Base-by-base conservation (phyloP, 2,329 filamentous ascomycete species). In the Colletotrichum sp. region DNA sequence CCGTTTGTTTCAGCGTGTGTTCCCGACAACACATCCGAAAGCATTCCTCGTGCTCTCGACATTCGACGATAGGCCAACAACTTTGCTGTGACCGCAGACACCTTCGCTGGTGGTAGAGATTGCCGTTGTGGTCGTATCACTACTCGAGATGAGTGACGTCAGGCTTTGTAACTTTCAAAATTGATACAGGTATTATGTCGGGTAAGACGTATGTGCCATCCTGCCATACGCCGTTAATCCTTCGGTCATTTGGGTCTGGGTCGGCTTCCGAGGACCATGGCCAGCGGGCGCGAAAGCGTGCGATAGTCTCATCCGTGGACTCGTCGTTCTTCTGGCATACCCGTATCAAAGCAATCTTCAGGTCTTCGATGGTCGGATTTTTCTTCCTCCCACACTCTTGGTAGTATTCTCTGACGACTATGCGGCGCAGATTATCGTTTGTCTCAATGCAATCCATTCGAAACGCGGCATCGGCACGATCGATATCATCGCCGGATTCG, bases 301-400 rank as follows among this genome's bases (percentile, higher is more conserved):
- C 32, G 5, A 32, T 32, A 32, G 32, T 32, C 32, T 32, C 32
- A 32, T 32, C 32, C 32, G 32, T 34, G 32, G 12, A 34, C 32
- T n/a, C 9, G 39, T 6, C 2, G 5, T n/a, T 7, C 44, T 22
- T 22, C 44, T 48, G 18, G 18, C 5, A 3, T 3, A 48, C 9
- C n/a, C 44, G 44, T 48, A 48, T 2, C n/a, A 48, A 22, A 22
- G 44, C 44, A 22, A 48, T 48, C n/a, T 48, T 48, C 10, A 48
- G 18, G 44, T 48, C 44, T 22, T 48, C 0, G n/a, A 13, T 8
- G 10, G 44, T 48, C n/a, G 44, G 44, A 8, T 34, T 2, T 34
- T 15, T 15, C 10, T 6, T 6, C 6, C 6, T 34, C 6, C 0
- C 0, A 34, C 34, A 34, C 13, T 34, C 2, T 34, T 3, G 3